phyloP scores from a whole-genome alignment of 2,329 filamentous ascomycete genomes.

The Ceratocystis variospora region DNA sequence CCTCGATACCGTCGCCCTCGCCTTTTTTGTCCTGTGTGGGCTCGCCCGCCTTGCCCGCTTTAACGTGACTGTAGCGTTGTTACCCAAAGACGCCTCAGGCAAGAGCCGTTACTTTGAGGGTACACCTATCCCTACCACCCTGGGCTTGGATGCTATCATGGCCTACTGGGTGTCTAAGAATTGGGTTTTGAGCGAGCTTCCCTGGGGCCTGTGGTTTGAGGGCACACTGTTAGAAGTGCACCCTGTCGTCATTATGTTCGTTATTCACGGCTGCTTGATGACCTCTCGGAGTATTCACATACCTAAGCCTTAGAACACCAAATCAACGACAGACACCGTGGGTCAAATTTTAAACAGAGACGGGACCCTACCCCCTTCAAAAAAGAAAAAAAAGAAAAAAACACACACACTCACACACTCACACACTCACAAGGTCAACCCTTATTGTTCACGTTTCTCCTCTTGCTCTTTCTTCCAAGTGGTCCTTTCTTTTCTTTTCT shows the following conservation, averaged over 20 bases:
- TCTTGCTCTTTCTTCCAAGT: neutral
- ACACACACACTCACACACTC: neutral
- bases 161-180: slow-evolving; percentile 74
- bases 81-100: slow-evolving; percentile 82
- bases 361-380: neutral
- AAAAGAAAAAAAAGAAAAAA: neutral
- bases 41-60: slow-evolving; percentile 88
- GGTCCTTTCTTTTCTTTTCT: neutral
- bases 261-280: slow-evolving; percentile 87
- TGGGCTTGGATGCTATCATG: slow-evolving; percentile 71
- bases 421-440: neutral
- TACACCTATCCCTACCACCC: slow-evolving; percentile 83
- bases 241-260: slow-evolving; percentile 65
- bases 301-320: slow-evolving; percentile 55
- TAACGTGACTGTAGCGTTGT: slow-evolving; percentile 81
- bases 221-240: slow-evolving; percentile 70
- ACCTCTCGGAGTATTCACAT: slow-evolving; percentile 89
- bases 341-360: neutral
- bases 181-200: slow-evolving; percentile 68
- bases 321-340: no score
- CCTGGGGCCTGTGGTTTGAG: slow-evolving; percentile 53
- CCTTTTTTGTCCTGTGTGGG: slow-evolving; percentile 88
- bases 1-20: slow-evolving; percentile 64
- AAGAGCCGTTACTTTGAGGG: slow-evolving; percentile 96
- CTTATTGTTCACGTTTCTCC: neutral